Percentiles rank a stretch among this genome's conserved stretches.
phyloP scores from a whole-genome alignment of 2,329 filamentous ascomycete genomes.

The Sclerotinia borealis region DNA sequence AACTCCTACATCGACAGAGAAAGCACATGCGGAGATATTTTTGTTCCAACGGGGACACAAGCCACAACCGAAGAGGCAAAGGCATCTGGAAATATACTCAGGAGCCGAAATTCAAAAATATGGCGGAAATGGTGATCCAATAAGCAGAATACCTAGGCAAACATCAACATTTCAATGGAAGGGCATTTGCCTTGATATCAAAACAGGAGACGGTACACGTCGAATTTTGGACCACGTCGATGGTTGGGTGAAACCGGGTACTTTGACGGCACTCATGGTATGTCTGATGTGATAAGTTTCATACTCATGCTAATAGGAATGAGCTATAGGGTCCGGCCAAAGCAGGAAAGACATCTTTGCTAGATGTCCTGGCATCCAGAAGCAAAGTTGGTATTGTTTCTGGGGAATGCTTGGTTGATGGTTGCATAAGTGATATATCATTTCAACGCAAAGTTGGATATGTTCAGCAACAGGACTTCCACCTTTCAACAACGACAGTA shows the following conservation, averaged over 20 bases:
- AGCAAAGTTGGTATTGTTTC: conserved; percentile 84
- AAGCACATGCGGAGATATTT: conserved; percentile 71
- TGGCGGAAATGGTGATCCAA: neutral
- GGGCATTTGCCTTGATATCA: conserved; percentile 62
- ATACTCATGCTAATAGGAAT: neutral
- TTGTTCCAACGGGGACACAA: conserved; percentile 67
- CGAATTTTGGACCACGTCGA: conserved; percentile 62
- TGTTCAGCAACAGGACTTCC: conserved; percentile 66
- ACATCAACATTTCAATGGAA: conserved; percentile 22
- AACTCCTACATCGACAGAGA: conserved; percentile 57
- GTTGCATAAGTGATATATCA: conserved; percentile 51
- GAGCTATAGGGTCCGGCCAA: conserved; percentile 31
- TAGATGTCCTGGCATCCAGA: conserved; percentile 73
- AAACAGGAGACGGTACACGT: conserved; percentile 56
- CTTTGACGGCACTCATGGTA: conserved; percentile 60
- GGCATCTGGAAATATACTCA: conserved; percentile 10
- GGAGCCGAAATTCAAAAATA: conserved; percentile 16
- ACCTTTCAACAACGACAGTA: conserved; percentile 77
- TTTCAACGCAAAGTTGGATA: conserved; percentile 93
- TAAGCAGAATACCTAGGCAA: conserved; percentile 4
- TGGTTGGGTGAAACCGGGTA: conserved; percentile 67
- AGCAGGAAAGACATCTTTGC: conserved; percentile 81
- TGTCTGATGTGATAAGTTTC: neutral
- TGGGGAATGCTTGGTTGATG: conserved; percentile 69
- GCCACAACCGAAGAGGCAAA: conserved; percentile 10